Conservation (phyloP, 768 basidiomycete genomes). For the Amanita phalloides region DNA sequence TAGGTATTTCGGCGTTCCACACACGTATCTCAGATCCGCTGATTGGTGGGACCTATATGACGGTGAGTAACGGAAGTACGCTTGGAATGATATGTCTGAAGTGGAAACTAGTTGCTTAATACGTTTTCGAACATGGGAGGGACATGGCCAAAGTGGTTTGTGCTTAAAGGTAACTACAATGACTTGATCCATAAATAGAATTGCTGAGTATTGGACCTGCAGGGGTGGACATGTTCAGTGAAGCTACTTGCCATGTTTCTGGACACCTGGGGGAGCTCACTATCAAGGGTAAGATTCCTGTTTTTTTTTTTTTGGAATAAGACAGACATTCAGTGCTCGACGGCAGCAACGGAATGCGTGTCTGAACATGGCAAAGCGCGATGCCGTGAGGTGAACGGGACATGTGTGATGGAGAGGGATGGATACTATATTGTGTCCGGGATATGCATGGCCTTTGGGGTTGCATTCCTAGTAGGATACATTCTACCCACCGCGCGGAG, state of each 20-base stretch:
- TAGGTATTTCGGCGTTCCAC: constrained; percentile 98
- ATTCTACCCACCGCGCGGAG: constrained; percentile 77
- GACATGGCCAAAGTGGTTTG: constrained; percentile 95
- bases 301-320: not conserved
- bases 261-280: constrained; percentile 40
- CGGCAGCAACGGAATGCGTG: constrained; percentile 74
- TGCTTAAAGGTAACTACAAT: constrained; percentile 62
- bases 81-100: constrained; percentile 1
- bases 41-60: constrained; percentile 99
- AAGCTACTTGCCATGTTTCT: constrained; percentile 72
- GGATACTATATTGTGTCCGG: constrained; percentile 84
- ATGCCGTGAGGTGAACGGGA: constrained; percentile 67
- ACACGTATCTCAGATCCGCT: constrained; percentile 92
- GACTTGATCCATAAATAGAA: not conserved
- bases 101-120: constrained; percentile 62
- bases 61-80: constrained; percentile 40
- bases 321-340: not conserved
- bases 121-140: constrained; percentile 96
- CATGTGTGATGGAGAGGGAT: constrained; percentile 77
- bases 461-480: constrained; percentile 59
- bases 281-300: constrained; percentile 37
- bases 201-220: constrained; percentile 6
- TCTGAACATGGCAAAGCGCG: constrained; percentile 81
- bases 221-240: constrained; percentile 85
- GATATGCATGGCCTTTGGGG: constrained; percentile 73